Evolutionary conservation across 257 asterid species (phyloP).

Genomic region (Nicotiana attenuata): DNA sequence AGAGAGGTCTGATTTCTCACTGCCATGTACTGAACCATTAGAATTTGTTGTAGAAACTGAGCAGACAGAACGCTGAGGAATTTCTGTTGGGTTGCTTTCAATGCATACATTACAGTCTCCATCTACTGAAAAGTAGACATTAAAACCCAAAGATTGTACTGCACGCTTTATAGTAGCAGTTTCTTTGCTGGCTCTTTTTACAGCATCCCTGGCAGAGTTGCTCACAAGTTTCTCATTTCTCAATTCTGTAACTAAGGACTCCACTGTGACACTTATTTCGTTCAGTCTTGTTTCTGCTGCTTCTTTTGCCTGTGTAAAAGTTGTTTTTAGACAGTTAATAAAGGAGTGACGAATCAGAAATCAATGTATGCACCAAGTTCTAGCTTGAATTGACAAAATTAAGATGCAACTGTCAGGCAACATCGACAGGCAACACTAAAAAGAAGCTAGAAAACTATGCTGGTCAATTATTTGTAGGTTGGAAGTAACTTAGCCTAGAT

Average conservation of each 20-base stretch:
- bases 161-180: slow-evolving; percentile 72
- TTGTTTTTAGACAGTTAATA: not conserved
- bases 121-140: slow-evolving; percentile 65
- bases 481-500: not conserved
- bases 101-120: slow-evolving; percentile 73
- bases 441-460: not conserved
- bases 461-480: slow-evolving; percentile 1
- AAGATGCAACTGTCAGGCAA: not conserved
- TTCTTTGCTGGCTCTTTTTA: slow-evolving; percentile 64
- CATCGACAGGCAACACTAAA: not conserved
- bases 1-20: slow-evolving; percentile 39
- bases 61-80: slow-evolving; percentile 53
- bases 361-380: not conserved
- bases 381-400: slow-evolving; percentile 2
- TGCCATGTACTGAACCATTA: slow-evolving; percentile 24
- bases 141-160: slow-evolving; percentile 76
- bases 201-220: slow-evolving; percentile 65
- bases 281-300: slow-evolving; percentile 55
- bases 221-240: slow-evolving; percentile 62
- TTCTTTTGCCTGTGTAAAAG: slow-evolving; percentile 64
- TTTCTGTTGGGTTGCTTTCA: slow-evolving; percentile 52
- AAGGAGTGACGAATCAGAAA: not conserved
- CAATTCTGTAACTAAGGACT: slow-evolving; percentile 58
- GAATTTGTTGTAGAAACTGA: slow-evolving; percentile 33
- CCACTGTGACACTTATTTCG: slow-evolving; percentile 41